Evolutionary conservation across 2,329 filamentous ascomycete genomes (phyloP), one percentile per base, ranked within the genome.

Genomic region (Orbilia javanica): DNA sequence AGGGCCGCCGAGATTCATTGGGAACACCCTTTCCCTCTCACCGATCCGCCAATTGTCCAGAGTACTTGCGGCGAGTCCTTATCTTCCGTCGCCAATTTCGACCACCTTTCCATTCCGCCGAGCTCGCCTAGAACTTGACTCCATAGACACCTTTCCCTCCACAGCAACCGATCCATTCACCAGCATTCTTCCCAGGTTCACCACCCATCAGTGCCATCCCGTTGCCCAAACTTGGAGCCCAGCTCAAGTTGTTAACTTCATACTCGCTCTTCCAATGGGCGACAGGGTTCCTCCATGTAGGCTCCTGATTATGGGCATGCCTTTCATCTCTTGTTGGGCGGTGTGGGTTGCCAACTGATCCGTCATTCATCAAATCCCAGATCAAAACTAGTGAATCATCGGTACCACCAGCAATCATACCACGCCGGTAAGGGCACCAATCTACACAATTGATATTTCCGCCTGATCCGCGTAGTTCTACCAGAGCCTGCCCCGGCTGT

Each of bases 371-470:
- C 8, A 99, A 87, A 84, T 99, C 96, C 96, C 96, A 99, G 15
- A 97, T 88, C 34, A 98, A 87, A 1, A 98, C 95, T 80, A 96
- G 89, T 80, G 90, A 95, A 84, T 99, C 96, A 82, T 99, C 96
- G 4, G 88, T 96, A 36, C 96, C 96, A 0, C 93, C 97, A 15
- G 95, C 95, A 18, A 99, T 89, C 80, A 94, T 92, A 25, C 96
- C 96, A 81, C 96, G 89, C 75, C 94, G 89, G 69, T 90, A 89
- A 0, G 94, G 95, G 7, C 93, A 97, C 96, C 96, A 99, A 85
- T 99, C 96, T 75, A 98, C 92, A 82, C 92, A 96, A 85, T 97
- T 98, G 72, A 99, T 89, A 6, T 93, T 85, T 3, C 93, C 92
- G 22, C 90, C 89, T 83, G 99, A 95, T 22, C 96, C 96, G 57